A percentile compares a stretch with the other conserved stretches of the same genome.
These are phyloP conservation scores for Serendipita sp. DNA, from an alignment of 768 basidiomycete species.

Conservation along the genomic window DNA sequence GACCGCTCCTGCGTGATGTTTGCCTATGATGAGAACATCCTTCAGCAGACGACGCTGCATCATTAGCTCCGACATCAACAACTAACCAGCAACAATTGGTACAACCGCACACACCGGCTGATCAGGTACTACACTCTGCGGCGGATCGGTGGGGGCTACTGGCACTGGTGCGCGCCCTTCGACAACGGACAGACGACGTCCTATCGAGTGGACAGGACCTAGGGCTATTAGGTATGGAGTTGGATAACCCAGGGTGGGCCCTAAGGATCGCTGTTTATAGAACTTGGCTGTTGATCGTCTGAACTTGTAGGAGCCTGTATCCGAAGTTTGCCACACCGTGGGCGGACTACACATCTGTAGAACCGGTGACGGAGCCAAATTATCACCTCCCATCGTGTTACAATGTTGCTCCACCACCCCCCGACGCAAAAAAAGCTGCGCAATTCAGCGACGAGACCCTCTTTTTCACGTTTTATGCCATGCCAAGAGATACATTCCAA, in stretches of 20 bases:
- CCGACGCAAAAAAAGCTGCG: constrained; percentile 62
- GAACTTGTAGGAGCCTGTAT: constrained; percentile 51
- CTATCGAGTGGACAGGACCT: constrained; percentile 82
- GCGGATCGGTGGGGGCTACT: constrained; percentile 92
- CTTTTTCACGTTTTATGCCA: constrained; percentile 97
- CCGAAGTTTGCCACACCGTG: constrained; percentile 93
- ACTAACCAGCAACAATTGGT: constrained; percentile 29
- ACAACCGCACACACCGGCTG: constrained; percentile 69
- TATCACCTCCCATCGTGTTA: constrained; percentile 86
- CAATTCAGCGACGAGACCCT: constrained; percentile 92
- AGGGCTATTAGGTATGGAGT: constrained; percentile 81
- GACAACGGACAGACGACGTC: constrained; percentile 74
- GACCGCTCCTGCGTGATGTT: neutral
- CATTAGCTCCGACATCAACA: constrained; percentile 3
- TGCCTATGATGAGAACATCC: neutral
- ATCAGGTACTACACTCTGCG: constrained; percentile 81
- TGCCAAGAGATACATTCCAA: constrained; percentile 80
- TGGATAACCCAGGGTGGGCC: constrained; percentile 65
- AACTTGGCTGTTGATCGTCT: neutral
- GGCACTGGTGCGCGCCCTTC: constrained; percentile 60
- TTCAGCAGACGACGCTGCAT: neutral
- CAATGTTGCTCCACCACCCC: constrained; percentile 76
- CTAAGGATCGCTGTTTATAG: neutral
- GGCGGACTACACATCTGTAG: constrained; percentile 73
- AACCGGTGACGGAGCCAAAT: constrained; percentile 78